Conservation (phyloP, 306 rosid species). For the peach (Prunus persica) region DNA sequence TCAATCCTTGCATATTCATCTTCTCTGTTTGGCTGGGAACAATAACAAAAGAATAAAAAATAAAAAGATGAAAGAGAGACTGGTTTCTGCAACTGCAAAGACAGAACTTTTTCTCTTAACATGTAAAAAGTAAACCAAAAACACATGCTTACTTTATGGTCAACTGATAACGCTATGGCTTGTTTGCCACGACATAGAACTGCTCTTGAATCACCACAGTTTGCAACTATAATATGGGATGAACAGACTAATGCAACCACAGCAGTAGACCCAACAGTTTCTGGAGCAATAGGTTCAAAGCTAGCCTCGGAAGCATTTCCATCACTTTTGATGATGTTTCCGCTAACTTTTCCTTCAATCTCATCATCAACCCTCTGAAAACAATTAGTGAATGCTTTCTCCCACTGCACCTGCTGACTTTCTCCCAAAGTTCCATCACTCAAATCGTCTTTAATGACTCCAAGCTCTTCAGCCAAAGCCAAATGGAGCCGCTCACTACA, state of each 20-base stretch:
- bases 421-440: slow-evolving; percentile 27
- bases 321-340: slow-evolving; percentile 3
- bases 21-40: slow-evolving; percentile 54
- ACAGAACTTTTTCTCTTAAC: background rate
- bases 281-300: slow-evolving; percentile 46
- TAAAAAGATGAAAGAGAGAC: background rate
- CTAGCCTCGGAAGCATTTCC: slow-evolving; percentile 21
- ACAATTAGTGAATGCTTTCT: slow-evolving; percentile 41
- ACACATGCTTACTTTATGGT: slow-evolving; percentile 45
- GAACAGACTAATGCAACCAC: slow-evolving; percentile 53
- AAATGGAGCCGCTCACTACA: slow-evolving; percentile 50
- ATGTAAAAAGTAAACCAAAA: background rate
- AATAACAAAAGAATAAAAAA: background rate
- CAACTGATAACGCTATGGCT: slow-evolving; percentile 46
- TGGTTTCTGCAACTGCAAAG: background rate
- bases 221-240: slow-evolving; percentile 56
- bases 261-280: slow-evolving; percentile 63
- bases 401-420: slow-evolving; percentile 39
- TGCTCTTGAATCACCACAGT: slow-evolving; percentile 66
- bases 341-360: slow-evolving; percentile 42
- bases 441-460: slow-evolving; percentile 17
- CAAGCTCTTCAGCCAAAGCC: slow-evolving; percentile 53
- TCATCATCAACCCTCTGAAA: slow-evolving; percentile 51
- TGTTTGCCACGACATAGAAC: slow-evolving; percentile 58
- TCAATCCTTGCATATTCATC: slow-evolving; percentile 56